These are phyloP conservation scores for Cladophialophora chaetospira DNA, from an alignment of 2,329 filamentous ascomycete genomes.

Conservation along the genomic window DNA sequence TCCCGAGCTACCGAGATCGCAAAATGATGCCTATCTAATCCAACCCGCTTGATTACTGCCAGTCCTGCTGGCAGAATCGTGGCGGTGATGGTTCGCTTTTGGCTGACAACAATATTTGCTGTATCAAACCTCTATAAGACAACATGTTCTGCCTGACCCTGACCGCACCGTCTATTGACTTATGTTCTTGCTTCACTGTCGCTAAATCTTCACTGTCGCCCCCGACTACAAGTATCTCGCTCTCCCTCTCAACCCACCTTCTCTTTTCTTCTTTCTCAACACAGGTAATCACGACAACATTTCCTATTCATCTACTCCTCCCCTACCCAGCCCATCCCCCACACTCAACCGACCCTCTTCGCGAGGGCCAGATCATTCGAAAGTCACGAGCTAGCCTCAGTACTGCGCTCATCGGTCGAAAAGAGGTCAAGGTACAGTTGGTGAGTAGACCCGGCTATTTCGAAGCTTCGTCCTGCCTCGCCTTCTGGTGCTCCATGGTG, in stretches of 20 bases:
- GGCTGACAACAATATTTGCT: slow-evolving; percentile 20
- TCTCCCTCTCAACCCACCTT: not conserved
- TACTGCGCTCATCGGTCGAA: slow-evolving; percentile 13
- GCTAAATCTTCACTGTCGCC: not conserved
- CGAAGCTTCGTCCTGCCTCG: slow-evolving; percentile 32
- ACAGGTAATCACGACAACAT: slow-evolving; percentile 6
- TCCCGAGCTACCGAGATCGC: slow-evolving; percentile 27
- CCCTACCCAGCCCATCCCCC: not conserved
- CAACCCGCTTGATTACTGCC: slow-evolving; percentile 12
- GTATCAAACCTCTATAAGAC: not conserved
- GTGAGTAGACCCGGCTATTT: slow-evolving; percentile 25
- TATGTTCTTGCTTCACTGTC: not conserved
- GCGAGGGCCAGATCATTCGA: not conserved
- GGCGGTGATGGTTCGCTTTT: slow-evolving; percentile 28
- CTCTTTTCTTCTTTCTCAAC: not conserved
- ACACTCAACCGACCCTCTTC: not conserved
- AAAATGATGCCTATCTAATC: slow-evolving; percentile 26
- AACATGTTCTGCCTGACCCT: not conserved
- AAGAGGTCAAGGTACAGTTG: slow-evolving; percentile 7
- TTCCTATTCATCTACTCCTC: not conserved
- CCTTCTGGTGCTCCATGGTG: slow-evolving; percentile 24
- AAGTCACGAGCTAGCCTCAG: not conserved
- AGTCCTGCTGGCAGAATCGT: slow-evolving; percentile 13
- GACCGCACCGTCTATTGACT: not conserved
- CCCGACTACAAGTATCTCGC: not conserved